phyloP scores from a whole-genome alignment of 2,329 filamentous ascomycete genomes.

The Cladosporium sp. region DNA sequence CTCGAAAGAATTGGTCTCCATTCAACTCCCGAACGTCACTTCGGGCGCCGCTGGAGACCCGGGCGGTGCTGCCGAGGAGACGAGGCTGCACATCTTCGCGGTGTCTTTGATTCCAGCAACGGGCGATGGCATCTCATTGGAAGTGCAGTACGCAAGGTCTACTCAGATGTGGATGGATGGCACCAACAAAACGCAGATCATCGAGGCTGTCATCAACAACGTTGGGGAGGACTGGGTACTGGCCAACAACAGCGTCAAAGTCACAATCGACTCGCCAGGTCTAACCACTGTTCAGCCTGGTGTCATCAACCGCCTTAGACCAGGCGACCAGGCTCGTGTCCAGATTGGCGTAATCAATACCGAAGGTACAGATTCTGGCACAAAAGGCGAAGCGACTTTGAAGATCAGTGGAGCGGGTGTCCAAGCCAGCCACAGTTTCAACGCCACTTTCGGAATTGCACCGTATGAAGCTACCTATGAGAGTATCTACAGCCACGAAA shows the following conservation, averaged over 20 bases:
- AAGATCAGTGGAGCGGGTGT: slow-evolving; percentile 26
- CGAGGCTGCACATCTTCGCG: slow-evolving; percentile 38
- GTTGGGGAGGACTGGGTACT: slow-evolving; percentile 33
- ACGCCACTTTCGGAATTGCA: slow-evolving; percentile 34
- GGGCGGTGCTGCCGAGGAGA: slow-evolving; percentile 26
- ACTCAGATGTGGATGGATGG: slow-evolving; percentile 40
- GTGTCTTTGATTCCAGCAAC: slow-evolving; percentile 32
- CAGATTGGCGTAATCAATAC: slow-evolving; percentile 35
- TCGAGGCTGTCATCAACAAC: slow-evolving; percentile 37
- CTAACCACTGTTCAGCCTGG: slow-evolving; percentile 33
- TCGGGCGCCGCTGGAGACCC: slow-evolving; percentile 30
- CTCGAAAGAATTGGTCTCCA: slow-evolving; percentile 34
- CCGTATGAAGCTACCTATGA: slow-evolving; percentile 34
- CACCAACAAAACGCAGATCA: slow-evolving; percentile 37
- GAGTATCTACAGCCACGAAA: slow-evolving; percentile 41
- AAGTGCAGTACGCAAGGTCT: slow-evolving; percentile 38
- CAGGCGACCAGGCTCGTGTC: slow-evolving; percentile 37
- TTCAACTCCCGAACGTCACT: slow-evolving; percentile 36
- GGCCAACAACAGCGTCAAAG: slow-evolving; percentile 32
- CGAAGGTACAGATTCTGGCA: slow-evolving; percentile 28
- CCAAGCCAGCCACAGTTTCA: slow-evolving; percentile 28
- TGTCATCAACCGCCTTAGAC: slow-evolving; percentile 36
- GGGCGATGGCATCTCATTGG: slow-evolving; percentile 24
- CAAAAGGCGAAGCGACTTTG: slow-evolving; percentile 29
- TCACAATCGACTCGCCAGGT: slow-evolving; percentile 32